Base-by-base conservation (phyloP, 2,329 filamentous ascomycete genomes). In the Colletotrichum sojae region DNA sequence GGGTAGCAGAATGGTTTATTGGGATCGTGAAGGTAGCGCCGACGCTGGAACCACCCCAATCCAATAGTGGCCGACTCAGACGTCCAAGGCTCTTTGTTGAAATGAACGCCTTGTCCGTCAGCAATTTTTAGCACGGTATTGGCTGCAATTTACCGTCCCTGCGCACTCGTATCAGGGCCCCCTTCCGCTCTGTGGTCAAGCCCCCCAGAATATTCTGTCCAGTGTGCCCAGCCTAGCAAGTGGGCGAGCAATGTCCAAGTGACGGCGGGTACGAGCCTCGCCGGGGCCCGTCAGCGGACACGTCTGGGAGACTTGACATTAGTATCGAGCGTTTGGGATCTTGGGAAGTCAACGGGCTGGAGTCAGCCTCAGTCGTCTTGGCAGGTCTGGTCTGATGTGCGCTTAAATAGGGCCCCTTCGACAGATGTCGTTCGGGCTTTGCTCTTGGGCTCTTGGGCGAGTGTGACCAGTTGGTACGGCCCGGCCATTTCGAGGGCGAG, bases 101-200 rank as follows among this genome's bases (percentile, higher is more conserved):
- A 70, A 68, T 70, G 67, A 68, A 57, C 25, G 56, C 63, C 52
- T 36, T 53, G 53, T 45, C 46, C 64, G 53, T 58, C 57, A 49
- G 63, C 57, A 63, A 68, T 43, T 67, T 63, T 53, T 70, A 68
- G 64, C 57, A 63, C 64, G 64, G 64, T 54, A 68, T 52, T 57
- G 67, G 57, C 64, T 52, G 64, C 54, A 68, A 70, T 63, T 70
- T 68, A 45, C 57, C 57, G 63, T 68, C 58, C 63, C 63, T 63
- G 57, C 46, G 62, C 67, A 60, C 60, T 62, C 66, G 51, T 55
- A 46, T 57, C 63, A 39, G 45, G 48, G 31, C 46, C 62, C 55
- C 63, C 36, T 40, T 61, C 48, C 49, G 22, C 45, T 31, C 45
- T 12, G 36, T 61, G 27, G 18, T 52, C 20, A 45, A 62, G 31